Conservation (phyloP, 129 eudicot genomes). For the Erigeron canadensis region DNA sequence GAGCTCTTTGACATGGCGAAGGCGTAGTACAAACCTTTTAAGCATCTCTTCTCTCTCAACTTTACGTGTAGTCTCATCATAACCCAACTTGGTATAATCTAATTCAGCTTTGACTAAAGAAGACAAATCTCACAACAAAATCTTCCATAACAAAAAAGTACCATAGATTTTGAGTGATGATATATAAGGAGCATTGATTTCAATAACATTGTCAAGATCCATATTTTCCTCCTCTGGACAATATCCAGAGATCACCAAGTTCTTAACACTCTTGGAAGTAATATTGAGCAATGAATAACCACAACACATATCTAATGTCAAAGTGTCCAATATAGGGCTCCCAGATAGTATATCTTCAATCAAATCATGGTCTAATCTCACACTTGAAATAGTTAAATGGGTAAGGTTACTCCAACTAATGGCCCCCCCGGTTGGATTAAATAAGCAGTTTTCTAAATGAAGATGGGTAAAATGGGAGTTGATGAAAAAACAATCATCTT, state of each 20-base stretch:
- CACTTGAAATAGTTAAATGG: background rate
- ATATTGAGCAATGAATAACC: background rate
- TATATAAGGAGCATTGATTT: conserved; percentile 27
- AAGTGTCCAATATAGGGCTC: conserved; percentile 24
- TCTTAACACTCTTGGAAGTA: conserved; percentile 26
- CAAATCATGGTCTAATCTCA: conserved; percentile 10
- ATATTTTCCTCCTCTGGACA: background rate
- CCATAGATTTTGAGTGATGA: conserved; percentile 10
- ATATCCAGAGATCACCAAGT: conserved; percentile 26
- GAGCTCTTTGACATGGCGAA: conserved; percentile 28
- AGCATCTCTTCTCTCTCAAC: conserved; percentile 24
- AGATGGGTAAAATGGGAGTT: conserved; percentile 28
- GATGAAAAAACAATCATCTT: background rate
- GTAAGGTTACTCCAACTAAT: conserved; percentile 23
- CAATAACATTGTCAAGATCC: background rate
- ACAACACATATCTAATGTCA: conserved; percentile 1
- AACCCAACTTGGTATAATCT: background rate
- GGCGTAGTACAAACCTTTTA: conserved; percentile 1
- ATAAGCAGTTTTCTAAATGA: background rate
- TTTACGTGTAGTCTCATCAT: background rate
- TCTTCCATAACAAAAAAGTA: conserved; percentile 7
- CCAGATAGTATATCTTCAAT: conserved; percentile 24
- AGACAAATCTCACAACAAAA: conserved; percentile 21
- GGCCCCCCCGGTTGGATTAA: conserved; percentile 7
- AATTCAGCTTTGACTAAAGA: conserved; percentile 22